phyloP scores from a whole-genome alignment of 768 basidiomycete genomes.

The Agaricus subrufescens region DNA sequence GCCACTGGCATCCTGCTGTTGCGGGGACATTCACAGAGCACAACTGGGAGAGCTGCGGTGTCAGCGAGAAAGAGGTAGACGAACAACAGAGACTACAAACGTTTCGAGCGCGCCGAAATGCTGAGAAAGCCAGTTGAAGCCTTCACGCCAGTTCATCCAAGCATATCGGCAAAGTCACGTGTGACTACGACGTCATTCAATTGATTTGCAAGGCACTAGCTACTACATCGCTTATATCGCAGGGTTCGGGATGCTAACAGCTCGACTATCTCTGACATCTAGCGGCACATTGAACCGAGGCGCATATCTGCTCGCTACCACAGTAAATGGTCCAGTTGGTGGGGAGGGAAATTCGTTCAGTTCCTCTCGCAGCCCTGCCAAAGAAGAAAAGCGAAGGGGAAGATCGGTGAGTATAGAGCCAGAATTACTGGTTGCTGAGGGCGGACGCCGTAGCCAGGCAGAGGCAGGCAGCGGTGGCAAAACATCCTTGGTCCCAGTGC shows the following conservation, averaged over 20 bases:
- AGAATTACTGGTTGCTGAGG: not conserved
- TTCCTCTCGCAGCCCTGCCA: not conserved
- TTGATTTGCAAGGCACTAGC: too few relatives aligned
- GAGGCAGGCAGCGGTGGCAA: not conserved
- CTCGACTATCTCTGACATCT: too few relatives aligned
- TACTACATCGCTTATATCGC: too few relatives aligned
- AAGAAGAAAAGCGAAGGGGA: conserved; percentile 2
- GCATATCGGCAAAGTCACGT: not conserved
- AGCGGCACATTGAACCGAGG: too few relatives aligned
- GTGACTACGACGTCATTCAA: not conserved
- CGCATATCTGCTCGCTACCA: too few relatives aligned
- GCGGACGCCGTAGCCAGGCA: not conserved
- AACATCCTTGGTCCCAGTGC: not conserved
- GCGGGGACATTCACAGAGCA: conserved; percentile 7
- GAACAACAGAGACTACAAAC: too few relatives aligned
- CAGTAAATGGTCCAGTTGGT: not conserved
- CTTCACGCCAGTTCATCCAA: too few relatives aligned
- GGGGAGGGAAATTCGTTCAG: conserved; percentile 3
- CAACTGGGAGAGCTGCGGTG: too few relatives aligned
- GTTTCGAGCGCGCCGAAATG: too few relatives aligned
- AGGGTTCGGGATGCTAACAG: too few relatives aligned
- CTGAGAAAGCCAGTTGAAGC: too few relatives aligned
- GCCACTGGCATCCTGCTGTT: conserved; percentile 9
- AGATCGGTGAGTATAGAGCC: not conserved
- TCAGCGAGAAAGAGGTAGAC: too few relatives aligned